phyloP scores from a whole-genome alignment of 73 alveolate genomes.

The Paramecium biaurelia region DNA sequence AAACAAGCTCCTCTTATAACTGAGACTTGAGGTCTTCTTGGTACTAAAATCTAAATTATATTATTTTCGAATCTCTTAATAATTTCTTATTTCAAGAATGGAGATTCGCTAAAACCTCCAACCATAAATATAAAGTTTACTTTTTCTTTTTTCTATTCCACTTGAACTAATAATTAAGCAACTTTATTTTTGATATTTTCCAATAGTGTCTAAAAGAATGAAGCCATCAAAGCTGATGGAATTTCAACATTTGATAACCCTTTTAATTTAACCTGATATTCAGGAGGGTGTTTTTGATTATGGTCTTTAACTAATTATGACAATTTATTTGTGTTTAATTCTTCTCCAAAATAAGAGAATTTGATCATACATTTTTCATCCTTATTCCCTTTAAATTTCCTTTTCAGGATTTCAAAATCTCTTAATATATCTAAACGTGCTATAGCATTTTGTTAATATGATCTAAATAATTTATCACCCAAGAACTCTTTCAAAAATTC shows the following conservation, averaged over 20 bases:
- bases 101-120: slow-evolving; percentile 98
- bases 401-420: slow-evolving; percentile 95
- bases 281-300: slow-evolving; percentile 81
- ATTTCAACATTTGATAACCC: slow-evolving; percentile 94
- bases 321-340: slow-evolving; percentile 80
- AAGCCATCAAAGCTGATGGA: slow-evolving; percentile 91
- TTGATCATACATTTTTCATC: slow-evolving; percentile 92
- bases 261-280: slow-evolving; percentile 83
- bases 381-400: slow-evolving; percentile 92
- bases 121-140: slow-evolving; percentile 97
- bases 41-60: slow-evolving; percentile 89
- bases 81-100: slow-evolving; percentile 92
- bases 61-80: slow-evolving; percentile 91
- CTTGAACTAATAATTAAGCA: slow-evolving; percentile 81
- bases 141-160: slow-evolving; percentile 82
- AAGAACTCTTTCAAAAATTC: slow-evolving; percentile 91
- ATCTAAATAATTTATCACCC: slow-evolving; percentile 85
- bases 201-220: slow-evolving; percentile 93
- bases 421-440: slow-evolving; percentile 95
- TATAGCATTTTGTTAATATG: slow-evolving; percentile 87
- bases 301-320: slow-evolving; percentile 83
- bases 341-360: slow-evolving; percentile 94
- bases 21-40: slow-evolving; percentile 96
- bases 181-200: slow-evolving; percentile 93
- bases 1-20: slow-evolving; percentile 98